These are phyloP conservation scores for Breynia disticha DNA, from an alignment of 441 rosid genomes.

Conservation along the genomic window DNA sequence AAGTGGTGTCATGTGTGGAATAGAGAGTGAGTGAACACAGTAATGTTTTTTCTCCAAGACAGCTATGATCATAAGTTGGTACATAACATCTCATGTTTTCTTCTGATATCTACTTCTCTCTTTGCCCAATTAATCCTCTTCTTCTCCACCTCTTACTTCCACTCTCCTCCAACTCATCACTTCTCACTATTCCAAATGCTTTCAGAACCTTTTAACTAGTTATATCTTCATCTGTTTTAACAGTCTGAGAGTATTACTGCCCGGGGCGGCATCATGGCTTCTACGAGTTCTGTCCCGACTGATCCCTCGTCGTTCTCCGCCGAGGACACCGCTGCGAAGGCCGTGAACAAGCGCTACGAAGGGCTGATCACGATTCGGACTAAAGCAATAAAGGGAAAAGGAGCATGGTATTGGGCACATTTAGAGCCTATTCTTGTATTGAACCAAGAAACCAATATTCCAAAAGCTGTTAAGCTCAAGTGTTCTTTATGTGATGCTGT, in stretches of 20 bases:
- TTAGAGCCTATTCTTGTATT: slow-evolving; percentile 47
- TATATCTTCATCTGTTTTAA: too few relatives aligned
- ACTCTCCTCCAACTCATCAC: neutral
- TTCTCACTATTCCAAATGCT: neutral
- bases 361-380: slow-evolving; percentile 37
- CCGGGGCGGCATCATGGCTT: too few relatives aligned
- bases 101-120: neutral
- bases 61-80: neutral
- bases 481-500: slow-evolving; percentile 72
- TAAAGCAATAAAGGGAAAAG: slow-evolving; percentile 62
- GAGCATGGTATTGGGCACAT: slow-evolving; percentile 76
- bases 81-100: neutral
- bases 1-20: too few relatives aligned
- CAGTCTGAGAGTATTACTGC: too few relatives aligned
- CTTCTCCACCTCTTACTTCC: neutral
- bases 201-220: neutral
- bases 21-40: neutral
- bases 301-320: slow-evolving; percentile 33
- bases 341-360: slow-evolving; percentile 41
- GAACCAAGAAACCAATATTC: slow-evolving; percentile 42
- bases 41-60: neutral
- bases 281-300: slow-evolving; percentile 29
- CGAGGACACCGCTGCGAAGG: slow-evolving; percentile 47
- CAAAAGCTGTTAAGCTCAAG: slow-evolving; percentile 60
- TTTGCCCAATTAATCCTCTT: neutral